Base-by-base conservation (phyloP, 164 flowering plant species). In the Dillenia suffruticosa region DNA sequence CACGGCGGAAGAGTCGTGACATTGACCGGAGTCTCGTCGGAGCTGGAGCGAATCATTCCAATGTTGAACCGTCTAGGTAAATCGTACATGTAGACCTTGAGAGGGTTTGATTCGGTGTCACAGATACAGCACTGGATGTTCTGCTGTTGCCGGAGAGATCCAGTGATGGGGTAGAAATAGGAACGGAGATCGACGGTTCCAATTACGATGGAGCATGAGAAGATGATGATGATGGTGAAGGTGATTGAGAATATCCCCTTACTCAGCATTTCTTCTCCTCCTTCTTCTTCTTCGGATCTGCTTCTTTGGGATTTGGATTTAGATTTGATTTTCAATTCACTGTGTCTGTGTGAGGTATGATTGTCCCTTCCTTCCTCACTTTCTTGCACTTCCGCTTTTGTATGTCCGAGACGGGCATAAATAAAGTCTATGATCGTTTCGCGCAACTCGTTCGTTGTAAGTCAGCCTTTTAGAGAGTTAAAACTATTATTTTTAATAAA, bases 11-110 rank as follows among this genome's bases (percentile, higher is more conserved):
- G 26, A 63, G 68, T 77, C 56, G 47, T 45, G 1, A 44, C 67
- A 15, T 78, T 79, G 22, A 81, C 80, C 13, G 84, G 75, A 54
- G 44, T 54, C 6, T 71, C 71, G 47, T 72, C 79, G 3, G 76
- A 13, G 45, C 51, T 17, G 44, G 63, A 64, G 52, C 69, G 79
- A 44, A 88, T 24, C 97, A 93, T 83, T 2, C 74, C 96, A 32
- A 93, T 72, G 58, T 93, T 78, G 75, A 86, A 94, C 45, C 87
- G 74, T 49, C 76, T 71, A 8, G 95, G 95, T 22, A 94, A 83
- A 64, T 89, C 89, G 67, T 91, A 94, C 96, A 94, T 91, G 82
- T 68, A 91, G 50, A 94, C 92, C n/a, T 68, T 74, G 46, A 91
- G 83, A 9, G 91, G 92, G 40, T 32, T 32, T 8, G 75, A 61